Evolutionary conservation across 2,329 filamentous ascomycete genomes (phyloP).

Genomic region (Penicillium sp.): DNA sequence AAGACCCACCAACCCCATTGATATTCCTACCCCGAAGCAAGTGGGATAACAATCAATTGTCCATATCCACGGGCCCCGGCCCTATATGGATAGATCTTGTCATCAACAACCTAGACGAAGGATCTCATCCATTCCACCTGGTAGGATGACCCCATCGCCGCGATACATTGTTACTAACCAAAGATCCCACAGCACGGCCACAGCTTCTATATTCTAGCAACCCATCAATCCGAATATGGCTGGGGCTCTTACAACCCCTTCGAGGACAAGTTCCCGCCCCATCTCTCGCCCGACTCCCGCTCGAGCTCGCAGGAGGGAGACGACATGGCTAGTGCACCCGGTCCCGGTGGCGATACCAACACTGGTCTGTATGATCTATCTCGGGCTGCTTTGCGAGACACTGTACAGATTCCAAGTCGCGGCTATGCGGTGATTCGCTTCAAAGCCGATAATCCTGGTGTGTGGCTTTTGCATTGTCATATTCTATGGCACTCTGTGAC

Average conservation of each 20-base stretch:
- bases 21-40: constrained; percentile 34
- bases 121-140: constrained; percentile 54
- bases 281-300: constrained; percentile 11
- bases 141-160: constrained; percentile 26
- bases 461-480: constrained; percentile 56
- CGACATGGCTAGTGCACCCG: constrained; percentile 17
- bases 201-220: constrained; percentile 36
- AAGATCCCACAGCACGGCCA: constrained; percentile 36
- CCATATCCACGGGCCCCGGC: constrained; percentile 31
- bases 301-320: constrained; percentile 13
- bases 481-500: constrained; percentile 54
- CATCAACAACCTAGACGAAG: constrained; percentile 55
- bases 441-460: constrained; percentile 55
- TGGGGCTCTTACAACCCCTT: constrained; percentile 45
- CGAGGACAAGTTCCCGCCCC: constrained; percentile 23
- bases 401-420: constrained; percentile 55
- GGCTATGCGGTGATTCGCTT: constrained; percentile 60
- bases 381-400: constrained; percentile 54
- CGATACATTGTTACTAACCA: not conserved
- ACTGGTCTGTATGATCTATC: constrained; percentile 29
- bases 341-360: constrained; percentile 28
- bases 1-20: constrained; percentile 35
- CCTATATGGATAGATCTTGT: constrained; percentile 50
- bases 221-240: constrained; percentile 32
- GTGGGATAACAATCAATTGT: constrained; percentile 49